phyloP scores from a whole-genome alignment of 2,329 filamentous ascomycete genomes.

The Peltaster fructicola region DNA sequence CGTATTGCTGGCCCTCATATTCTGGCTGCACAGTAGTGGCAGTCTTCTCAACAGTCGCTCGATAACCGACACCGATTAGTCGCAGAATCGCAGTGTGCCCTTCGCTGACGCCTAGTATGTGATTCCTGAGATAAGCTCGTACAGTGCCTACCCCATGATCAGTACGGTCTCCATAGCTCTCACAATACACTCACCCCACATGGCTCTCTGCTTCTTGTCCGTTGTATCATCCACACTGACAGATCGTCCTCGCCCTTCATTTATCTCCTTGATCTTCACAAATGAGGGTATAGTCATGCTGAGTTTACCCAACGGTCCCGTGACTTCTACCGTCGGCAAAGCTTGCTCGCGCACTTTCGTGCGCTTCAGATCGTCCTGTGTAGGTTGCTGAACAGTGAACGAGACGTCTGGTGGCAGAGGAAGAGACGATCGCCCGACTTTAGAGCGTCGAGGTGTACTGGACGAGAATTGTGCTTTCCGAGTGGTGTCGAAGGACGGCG shows the following conservation, averaged over 20 bases:
- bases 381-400: constrained; percentile 26
- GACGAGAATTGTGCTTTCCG: constrained; percentile 48
- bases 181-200: constrained; percentile 60
- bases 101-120: constrained; percentile 88
- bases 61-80: constrained; percentile 87
- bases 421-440: constrained; percentile 69
- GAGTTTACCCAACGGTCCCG: constrained; percentile 67
- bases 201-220: constrained; percentile 63
- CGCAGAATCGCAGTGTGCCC: constrained; percentile 87
- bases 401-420: constrained; percentile 72
- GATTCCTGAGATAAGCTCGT: constrained; percentile 75
- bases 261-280: constrained; percentile 52
- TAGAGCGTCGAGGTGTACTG: constrained; percentile 49
- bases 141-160: constrained; percentile 48
- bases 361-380: background rate
- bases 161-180: background rate
- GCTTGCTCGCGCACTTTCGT: constrained; percentile 2
- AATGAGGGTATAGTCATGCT: constrained; percentile 65
- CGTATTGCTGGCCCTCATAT: constrained; percentile 71
- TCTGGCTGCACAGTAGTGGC: constrained; percentile 47
- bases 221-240: constrained; percentile 53
- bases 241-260: constrained; percentile 41
- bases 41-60: constrained; percentile 66
- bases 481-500: constrained; percentile 54
- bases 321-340: constrained; percentile 54